These are phyloP conservation scores for Chernovozyma sophiae-reginae DNA, from an alignment of 1,139 yeast genomes.

Conservation along the genomic window DNA sequence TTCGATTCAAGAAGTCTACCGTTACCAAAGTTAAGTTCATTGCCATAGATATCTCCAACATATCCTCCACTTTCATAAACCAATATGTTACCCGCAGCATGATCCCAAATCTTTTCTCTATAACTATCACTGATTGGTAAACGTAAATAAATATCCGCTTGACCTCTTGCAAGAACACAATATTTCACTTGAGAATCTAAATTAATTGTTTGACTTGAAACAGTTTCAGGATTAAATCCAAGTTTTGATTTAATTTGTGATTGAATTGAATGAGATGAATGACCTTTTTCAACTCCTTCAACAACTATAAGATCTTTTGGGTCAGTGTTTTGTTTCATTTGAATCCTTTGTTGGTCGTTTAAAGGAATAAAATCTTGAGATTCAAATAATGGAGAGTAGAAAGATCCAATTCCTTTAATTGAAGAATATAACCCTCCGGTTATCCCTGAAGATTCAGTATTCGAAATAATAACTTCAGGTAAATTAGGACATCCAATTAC, in stretches of 20 bases:
- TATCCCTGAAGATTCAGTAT: slow-evolving; percentile 32
- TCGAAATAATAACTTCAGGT: slow-evolving; percentile 46
- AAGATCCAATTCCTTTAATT: slow-evolving; percentile 70
- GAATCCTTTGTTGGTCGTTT: slow-evolving; percentile 31
- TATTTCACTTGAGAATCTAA: slow-evolving; percentile 96
- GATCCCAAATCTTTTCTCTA: slow-evolving; percentile 97
- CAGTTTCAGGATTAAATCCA: slow-evolving; percentile 41
- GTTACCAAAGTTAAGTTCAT: slow-evolving; percentile 72
- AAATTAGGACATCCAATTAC: slow-evolving; percentile 96
- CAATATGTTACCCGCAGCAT: slow-evolving; percentile 89
- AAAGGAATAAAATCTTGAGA: slow-evolving; percentile 32
- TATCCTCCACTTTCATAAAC: slow-evolving; percentile 88
- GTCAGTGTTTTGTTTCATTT: slow-evolving; percentile 39
- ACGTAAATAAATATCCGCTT: slow-evolving; percentile 88
- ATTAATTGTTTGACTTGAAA: slow-evolving; percentile 52
- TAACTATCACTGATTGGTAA: slow-evolving; percentile 74
- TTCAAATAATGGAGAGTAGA: slow-evolving; percentile 43
- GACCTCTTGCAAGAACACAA: slow-evolving; percentile 85
- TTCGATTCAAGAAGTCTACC: slow-evolving; percentile 80
- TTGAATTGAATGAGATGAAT: slow-evolving; percentile 90
- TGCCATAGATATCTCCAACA: slow-evolving; percentile 81
- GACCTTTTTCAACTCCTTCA: slow-evolving; percentile 97
- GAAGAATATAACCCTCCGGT: slow-evolving; percentile 78
- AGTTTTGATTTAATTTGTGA: slow-evolving; percentile 62
- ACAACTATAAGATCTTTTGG: slow-evolving; percentile 63